phyloP scores from a whole-genome alignment of 257 asterid species.

The Solanum lignicaule region DNA sequence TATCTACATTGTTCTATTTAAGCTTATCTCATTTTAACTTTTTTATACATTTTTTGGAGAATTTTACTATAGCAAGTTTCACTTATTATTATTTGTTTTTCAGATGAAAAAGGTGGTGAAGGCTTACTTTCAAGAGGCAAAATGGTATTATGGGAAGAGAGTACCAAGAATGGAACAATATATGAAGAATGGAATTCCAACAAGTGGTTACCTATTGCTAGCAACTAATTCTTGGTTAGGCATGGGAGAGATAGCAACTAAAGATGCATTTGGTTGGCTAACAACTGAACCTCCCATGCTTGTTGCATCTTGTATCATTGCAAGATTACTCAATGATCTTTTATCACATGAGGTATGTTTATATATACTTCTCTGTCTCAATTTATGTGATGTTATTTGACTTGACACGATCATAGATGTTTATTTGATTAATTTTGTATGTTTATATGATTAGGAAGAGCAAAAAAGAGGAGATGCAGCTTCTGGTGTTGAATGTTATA shows the following conservation, averaged over 20 bases:
- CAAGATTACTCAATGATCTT: constrained; percentile 17
- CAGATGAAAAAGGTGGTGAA: constrained; percentile 15
- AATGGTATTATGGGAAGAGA: background rate
- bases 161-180: background rate
- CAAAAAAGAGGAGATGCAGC: background rate
- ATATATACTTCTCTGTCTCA: background rate
- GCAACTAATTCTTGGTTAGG: constrained; percentile 1
- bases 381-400: too few relatives aligned
- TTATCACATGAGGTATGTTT: background rate
- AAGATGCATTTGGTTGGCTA: constrained; percentile 18
- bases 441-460: background rate
- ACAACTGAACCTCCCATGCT: constrained; percentile 9
- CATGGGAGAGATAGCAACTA: background rate
- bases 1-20: too few relatives aligned
- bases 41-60: too few relatives aligned
- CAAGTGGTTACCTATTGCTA: background rate
- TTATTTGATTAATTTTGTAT: background rate
- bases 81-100: background rate
- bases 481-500: background rate
- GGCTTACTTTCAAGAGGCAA: constrained; percentile 17
- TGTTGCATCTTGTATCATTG: constrained; percentile 8
- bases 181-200: constrained; percentile 6
- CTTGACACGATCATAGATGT: too few relatives aligned
- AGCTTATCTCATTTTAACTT: background rate
- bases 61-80: background rate